These are phyloP conservation scores for Stentor roeselii DNA, from an alignment of 73 alveolate genomes.

Conservation along the genomic window DNA sequence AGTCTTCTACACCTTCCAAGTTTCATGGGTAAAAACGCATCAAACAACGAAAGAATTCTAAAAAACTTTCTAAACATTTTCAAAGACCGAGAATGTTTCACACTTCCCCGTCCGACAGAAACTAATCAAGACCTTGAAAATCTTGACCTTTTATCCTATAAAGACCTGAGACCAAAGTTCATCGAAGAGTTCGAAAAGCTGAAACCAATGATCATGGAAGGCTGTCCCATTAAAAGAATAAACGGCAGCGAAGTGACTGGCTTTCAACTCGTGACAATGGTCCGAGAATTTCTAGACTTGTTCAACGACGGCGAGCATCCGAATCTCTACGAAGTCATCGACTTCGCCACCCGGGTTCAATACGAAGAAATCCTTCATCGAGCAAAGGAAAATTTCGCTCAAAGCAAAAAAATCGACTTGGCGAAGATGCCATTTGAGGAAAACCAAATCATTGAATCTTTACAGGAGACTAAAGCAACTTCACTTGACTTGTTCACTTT, in stretches of 20 bases:
- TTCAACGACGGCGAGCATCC: conserved; percentile 10
- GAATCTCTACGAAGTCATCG: background rate
- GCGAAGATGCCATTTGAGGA: background rate
- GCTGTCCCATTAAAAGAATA: conserved; percentile 18
- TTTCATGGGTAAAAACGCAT: conserved; percentile 51
- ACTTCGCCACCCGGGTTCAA: background rate
- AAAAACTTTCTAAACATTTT: background rate
- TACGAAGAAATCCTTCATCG: background rate
- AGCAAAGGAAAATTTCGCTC: background rate
- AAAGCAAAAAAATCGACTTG: background rate
- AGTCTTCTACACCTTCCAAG: conserved; percentile 53
- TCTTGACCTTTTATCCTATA: conserved; percentile 39
- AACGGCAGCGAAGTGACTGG: conserved; percentile 17
- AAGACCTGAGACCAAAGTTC: conserved; percentile 50
- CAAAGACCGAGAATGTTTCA: conserved; percentile 12
- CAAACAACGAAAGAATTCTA: conserved; percentile 56
- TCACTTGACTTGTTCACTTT: background rate
- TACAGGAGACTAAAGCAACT: background rate
- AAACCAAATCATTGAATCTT: background rate
- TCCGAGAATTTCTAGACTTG: background rate
- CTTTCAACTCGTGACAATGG: background rate
- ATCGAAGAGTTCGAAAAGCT: conserved; percentile 31
- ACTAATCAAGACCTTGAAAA: conserved; percentile 49
- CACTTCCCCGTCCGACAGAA: conserved; percentile 22
- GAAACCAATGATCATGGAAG: background rate